Base-by-base conservation (phyloP, 495 filamentous ascomycete species). In the Penicillium flavigenum region DNA sequence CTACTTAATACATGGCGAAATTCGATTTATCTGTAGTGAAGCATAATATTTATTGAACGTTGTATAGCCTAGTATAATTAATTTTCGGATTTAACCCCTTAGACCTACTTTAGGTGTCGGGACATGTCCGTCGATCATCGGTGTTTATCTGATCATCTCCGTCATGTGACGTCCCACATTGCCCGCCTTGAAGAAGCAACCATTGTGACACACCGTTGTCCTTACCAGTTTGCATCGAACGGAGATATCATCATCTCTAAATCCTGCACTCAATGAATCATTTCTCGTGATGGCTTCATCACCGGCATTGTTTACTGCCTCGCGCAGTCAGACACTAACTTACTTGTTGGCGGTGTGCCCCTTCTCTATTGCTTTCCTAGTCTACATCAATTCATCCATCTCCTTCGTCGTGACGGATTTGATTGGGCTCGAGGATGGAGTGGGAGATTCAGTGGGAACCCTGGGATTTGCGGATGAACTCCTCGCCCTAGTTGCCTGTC, bases 381-480 rank as follows among this genome's bases (percentile, higher is more conserved):
- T 99, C 47, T 99, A 97, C 78, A 86, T 99, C 62, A 99, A 98
- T 75, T 88, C 88, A 62, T 88, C 88, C 63, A 78, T 98, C 55
- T 93, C 90, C 32, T 99, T 98, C 73, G 91, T 98, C 50, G 88
- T 98, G 60, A 96, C 92, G 8, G 89, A 96, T 71, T 78, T 96
- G 38, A 85, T 99, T 54, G 89, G 89, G 46, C 76, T 91, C 39
- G 83, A 82, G 63, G 70, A 85, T 46, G 82, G 84, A 49, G 90
- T 96, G 27, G 94, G 94, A 31, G 86, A 96, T 77, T 86, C 91
- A 4, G 92, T 96, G 19, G 94, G 94, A 22, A 97, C 92, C 1
- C 79, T 99, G 34, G 94, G 94, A 32, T 98, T 99, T 73, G 92
- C 88, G 1, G 94, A 99, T 77, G 94, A 99, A 73, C 62, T 98